Percentiles rank a stretch among this genome's conserved stretches.
Evolutionary conservation across 352 stramenopile genomes (phyloP).

Genomic region (Phytophthora fragariae): DNA sequence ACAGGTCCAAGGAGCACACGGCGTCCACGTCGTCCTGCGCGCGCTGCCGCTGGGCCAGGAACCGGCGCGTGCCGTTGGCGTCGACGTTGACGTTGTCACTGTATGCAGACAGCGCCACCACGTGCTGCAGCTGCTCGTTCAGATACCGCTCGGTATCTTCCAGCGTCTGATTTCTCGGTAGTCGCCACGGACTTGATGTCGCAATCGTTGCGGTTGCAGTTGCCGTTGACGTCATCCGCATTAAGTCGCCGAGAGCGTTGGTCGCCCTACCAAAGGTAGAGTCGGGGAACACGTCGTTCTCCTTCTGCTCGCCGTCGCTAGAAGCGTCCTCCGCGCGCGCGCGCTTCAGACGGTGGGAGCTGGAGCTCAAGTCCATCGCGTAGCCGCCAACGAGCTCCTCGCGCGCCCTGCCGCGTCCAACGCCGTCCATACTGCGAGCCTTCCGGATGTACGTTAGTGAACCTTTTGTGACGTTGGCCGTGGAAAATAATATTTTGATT

Average conservation of each 20-base stretch:
- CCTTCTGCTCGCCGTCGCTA: slow-evolving; percentile 28
- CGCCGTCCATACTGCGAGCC: slow-evolving; percentile 22
- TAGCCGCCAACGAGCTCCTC: slow-evolving; percentile 16
- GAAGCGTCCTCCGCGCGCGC: slow-evolving; percentile 17
- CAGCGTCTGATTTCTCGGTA: slow-evolving; percentile 54
- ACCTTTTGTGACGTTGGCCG: too few species aligned
- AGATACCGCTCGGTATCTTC: slow-evolving; percentile 58
- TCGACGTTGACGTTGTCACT: slow-evolving; percentile 5
- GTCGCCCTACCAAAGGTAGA: too few species aligned
- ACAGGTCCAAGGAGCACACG: slow-evolving; percentile 39
- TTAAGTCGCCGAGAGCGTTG: too few species aligned
- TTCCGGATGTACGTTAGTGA: background rate
- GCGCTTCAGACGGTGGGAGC: slow-evolving; percentile 34
- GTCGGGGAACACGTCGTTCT: slow-evolving; percentile 4
- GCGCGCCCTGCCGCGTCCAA: slow-evolving; percentile 18
- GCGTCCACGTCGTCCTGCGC: slow-evolving; percentile 35
- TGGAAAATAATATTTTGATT: too few species aligned
- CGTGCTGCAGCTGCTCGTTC: slow-evolving; percentile 75
- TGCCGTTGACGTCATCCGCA: background rate
- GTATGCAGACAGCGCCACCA: slow-evolving; percentile 39
- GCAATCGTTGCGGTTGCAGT: background rate
- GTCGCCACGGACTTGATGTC: slow-evolving; percentile 46
- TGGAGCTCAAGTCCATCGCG: slow-evolving; percentile 34
- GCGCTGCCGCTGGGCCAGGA: slow-evolving; percentile 17
- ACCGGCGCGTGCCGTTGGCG: slow-evolving; percentile 28